A percentile compares a stretch with the other conserved stretches of the same genome.
Conservation (phyloP, 176 grass and related monocot genomes). For the Ampelocalamus luodianensis region DNA sequence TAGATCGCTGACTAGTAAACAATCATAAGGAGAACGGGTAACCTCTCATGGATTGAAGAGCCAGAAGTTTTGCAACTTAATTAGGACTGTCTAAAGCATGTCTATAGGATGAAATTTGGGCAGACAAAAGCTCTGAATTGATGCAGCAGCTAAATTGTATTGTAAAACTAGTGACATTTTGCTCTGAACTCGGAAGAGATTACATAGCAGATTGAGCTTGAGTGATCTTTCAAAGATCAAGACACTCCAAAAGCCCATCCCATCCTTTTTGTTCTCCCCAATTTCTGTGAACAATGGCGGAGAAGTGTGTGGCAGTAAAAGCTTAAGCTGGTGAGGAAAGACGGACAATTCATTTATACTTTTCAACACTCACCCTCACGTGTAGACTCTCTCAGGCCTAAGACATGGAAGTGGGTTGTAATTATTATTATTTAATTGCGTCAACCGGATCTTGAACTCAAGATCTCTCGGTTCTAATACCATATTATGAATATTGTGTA, state of each 20-base stretch:
- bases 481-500: no score
- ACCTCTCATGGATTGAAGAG: background rate
- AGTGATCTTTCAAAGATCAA: background rate
- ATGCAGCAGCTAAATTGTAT: background rate
- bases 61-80: background rate
- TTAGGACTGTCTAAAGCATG: background rate
- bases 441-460: no score
- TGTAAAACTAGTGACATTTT: background rate
- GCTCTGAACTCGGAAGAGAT: background rate
- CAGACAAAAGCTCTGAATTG: background rate
- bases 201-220: background rate
- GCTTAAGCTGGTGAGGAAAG: no score
- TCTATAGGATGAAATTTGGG: background rate
- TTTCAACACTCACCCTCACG: no score
- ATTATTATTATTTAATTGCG: no score
- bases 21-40: background rate
- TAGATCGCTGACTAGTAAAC: background rate
- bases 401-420: no score
- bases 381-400: no score
- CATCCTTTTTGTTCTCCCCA: background rate
- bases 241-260: background rate
- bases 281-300: background rate
- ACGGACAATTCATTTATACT: no score
- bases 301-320: no score
- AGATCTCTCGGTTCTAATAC: no score